These are phyloP conservation scores for Alternaria metachromatica DNA, from an alignment of 2,329 filamentous ascomycete genomes.

Conservation along the genomic window DNA sequence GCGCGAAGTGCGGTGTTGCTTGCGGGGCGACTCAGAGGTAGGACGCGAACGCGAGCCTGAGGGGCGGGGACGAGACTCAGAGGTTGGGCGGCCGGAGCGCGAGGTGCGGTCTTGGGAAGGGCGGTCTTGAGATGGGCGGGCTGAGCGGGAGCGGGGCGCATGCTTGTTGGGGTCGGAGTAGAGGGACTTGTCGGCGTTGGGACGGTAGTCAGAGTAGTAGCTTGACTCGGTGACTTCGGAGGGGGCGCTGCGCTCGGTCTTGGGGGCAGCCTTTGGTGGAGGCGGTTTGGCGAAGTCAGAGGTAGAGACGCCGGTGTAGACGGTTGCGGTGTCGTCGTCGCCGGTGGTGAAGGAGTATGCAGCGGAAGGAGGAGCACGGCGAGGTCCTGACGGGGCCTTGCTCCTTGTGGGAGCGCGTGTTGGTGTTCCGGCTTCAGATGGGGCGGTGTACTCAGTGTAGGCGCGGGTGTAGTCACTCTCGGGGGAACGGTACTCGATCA, in stretches of 20 bases:
- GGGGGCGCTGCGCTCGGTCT: conserved; percentile 15
- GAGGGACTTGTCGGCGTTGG: conserved; percentile 42
- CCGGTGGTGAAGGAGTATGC: conserved; percentile 60
- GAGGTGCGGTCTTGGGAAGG: conserved; percentile 12
- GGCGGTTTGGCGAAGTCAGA: conserved; percentile 44
- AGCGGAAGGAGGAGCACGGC: conserved; percentile 45
- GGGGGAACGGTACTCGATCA: conserved; percentile 29
- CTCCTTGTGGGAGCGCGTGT: conserved; percentile 22
- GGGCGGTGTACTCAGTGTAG: conserved; percentile 38
- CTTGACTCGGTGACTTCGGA: conserved; percentile 42
- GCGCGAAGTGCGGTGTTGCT: conserved; percentile 41
- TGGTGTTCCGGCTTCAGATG: conserved; percentile 28
- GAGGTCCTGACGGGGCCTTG: conserved; percentile 26
- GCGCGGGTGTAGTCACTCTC: conserved; percentile 30
- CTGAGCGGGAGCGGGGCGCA: conserved; percentile 26
- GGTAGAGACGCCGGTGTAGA: conserved; percentile 51
- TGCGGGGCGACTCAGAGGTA: conserved; percentile 43
- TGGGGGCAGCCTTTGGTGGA: conserved; percentile 19
- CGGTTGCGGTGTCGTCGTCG: conserved; percentile 51
- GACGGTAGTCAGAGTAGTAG: conserved; percentile 52
- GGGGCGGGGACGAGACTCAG: conserved; percentile 24
- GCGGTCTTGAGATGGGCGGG: conserved; percentile 18
- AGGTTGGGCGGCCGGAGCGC: conserved; percentile 15
- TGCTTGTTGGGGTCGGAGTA: conserved; percentile 30
- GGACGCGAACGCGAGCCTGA: conserved; percentile 40